Conservation (phyloP, 352 stramenopile genomes). For the Phytophthora nicotianae region DNA sequence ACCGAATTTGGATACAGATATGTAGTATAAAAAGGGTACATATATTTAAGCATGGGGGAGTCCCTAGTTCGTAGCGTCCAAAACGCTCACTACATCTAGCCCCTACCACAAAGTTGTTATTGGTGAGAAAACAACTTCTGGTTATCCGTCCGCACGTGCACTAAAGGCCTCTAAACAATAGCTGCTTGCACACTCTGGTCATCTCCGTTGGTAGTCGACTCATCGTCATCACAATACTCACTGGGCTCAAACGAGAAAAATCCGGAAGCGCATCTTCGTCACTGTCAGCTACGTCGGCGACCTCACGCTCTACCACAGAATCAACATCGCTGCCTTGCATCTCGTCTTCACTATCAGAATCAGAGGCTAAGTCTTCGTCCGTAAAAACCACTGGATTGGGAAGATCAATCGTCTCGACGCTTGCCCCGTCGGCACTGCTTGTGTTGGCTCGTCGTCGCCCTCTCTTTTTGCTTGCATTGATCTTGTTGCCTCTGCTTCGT, state of each 20-base stretch:
- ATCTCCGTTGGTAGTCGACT: background rate
- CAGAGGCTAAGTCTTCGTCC: background rate
- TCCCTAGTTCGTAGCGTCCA: background rate
- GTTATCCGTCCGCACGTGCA: background rate
- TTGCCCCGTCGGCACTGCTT: background rate
- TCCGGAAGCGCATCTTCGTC: background rate
- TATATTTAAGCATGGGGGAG: background rate
- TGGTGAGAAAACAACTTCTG: background rate
- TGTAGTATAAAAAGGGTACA: no score
- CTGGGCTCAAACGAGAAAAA: background rate
- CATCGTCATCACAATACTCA: background rate
- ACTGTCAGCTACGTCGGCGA: background rate
- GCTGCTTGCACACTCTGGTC: background rate
- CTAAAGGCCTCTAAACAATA: background rate
- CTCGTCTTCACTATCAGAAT: background rate
- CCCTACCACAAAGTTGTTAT: background rate
- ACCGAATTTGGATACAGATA: no score
- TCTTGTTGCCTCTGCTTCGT: background rate
- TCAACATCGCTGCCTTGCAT: background rate
- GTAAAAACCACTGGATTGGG: no score
- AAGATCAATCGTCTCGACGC: no score
- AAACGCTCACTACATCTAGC: background rate
- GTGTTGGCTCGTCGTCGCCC: background rate
- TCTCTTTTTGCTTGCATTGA: background rate
- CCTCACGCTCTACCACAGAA: background rate